Evolutionary conservation across 331 rosid species (phyloP), one percentile per base, ranked within the genome.

Genomic region (Arachis monticola): DNA sequence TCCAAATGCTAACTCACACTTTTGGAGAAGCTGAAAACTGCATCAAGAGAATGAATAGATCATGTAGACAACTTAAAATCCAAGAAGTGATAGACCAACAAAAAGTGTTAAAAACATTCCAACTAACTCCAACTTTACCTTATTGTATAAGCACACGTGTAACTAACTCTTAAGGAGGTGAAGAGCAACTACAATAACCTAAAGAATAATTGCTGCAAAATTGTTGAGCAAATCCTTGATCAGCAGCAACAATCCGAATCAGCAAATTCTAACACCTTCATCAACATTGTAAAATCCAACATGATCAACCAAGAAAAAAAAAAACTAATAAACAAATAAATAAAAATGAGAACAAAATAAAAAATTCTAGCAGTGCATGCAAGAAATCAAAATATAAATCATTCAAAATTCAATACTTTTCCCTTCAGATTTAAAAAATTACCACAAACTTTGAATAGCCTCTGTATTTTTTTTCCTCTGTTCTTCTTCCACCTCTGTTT

Each of bases 401-500:
- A 11, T 10, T 50, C 58, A 52, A 52, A 52, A 52, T 12, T 52
- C 6, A 13, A 52, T 3, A 38, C 12, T 12, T 52, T 52, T n/a
- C 30, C 7, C 58, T 52, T 52, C 58, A 12, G 8, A 52, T 52
- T 52, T 5, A 11, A 58, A 66, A 8, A 4, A 2, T 7, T 22
- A 32, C 22, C 68, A 3, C 31, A 5, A 32, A n/a, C 40, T 7
- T 50, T 50, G 40, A n/a, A 50, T 40, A 10, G 30, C 59, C 69
- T 50, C 70, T 35, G 72, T 38, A 38, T 3, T 38, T 38, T 12
- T 6, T 51, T 51, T 46, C 52, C 68, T 68, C 45, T 77, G 73
- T 84, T 38, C 41, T 58, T 13, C 58, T 52, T 52, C 66, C 59
- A 71, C 63, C 77, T 73, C 61, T 35, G 59, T 68, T 67, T 50